Base-by-base conservation (phyloP, 306 rosid genomes). In the Inga leiocalycina region DNA sequence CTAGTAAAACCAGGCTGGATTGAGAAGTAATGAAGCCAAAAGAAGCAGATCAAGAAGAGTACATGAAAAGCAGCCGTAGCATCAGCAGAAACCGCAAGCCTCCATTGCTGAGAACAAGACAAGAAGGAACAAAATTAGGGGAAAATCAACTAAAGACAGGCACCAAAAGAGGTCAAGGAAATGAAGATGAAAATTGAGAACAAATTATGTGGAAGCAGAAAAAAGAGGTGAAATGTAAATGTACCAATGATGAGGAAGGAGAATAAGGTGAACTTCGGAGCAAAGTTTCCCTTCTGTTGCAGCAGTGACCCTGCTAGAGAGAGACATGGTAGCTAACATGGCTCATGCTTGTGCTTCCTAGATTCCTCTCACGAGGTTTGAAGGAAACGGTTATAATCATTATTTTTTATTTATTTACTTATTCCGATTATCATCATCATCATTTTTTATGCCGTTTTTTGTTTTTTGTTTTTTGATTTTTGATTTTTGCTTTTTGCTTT, bases 291-390 rank as follows among this genome's bases (percentile, higher is more conserved):
- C 27, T 74, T 32, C 24, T 51, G 45, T 19, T 51, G 78, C 62
- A 51, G 78, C 64, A 34, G 66, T 32, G 62, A 8, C 77, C 34
- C 15, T 87, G 79, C 74, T 30, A 65, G 82, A 84, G 86, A 81
- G 82, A 87, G 79, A 75, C 79, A 75, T 67, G 76, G 81, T 8
- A 84, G 82, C 77, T 54, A 75, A 49, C 78, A 71, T 49, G 6
- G 64, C 64, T 46, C 19, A 44, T 10, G 54, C 17, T 30, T 3
- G 17, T 71, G 79, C 54, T 52, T 70, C 77, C 67, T 30, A 84
- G 88, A 87, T 87, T 81, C 88, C 90, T 62, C 77, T 22, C 59
- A 87, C 90, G 88, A 87, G 86, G 90, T 81, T 75, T 75, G 77
- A 59, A 62, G 43, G 16, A 41, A 16, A 30, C 32, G 5, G 41